Evolutionary conservation across 2,329 filamentous ascomycete species (phyloP), one percentile per base, ranked within the genome.

Genomic region (Pseudogymnoascus verrucosus): DNA sequence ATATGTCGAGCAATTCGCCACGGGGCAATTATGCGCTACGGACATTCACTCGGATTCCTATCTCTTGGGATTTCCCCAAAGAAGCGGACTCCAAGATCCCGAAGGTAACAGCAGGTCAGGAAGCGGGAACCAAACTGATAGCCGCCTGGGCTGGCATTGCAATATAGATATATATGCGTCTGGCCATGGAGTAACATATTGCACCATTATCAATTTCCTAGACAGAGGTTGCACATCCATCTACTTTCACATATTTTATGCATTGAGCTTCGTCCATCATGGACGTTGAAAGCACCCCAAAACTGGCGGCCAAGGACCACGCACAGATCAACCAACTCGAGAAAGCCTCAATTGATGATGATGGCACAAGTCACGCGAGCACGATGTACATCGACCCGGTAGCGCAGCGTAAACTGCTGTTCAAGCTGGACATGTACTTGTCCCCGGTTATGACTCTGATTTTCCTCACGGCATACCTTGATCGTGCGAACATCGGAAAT

Each of bases 401-500:
- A 19, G 78, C 77, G 62, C 80, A 82, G 68, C 73, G 70, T 60
- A 78, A 75, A 62, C 71, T 83, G 1, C 74, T 83, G 4, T 69
- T 73, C 19, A 82, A 82, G 64, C 71, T 83, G 10, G 81, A 83
- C 63, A 51, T 77, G 3, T 75, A 75, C 3, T 78, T 83, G 61
- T 76, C 78, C 4, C 80, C 80, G 0, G 78, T 84, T 63, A 80
- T 85, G 64, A 83, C 82, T 77, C 71, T 83, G 57, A 76, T 84
- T 4, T 86, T 84, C 65, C 69, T 86, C 19, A 76, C 78, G 3
- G 82, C 79, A 65, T 84, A 82, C 68, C 74, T 84, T 42, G 84
- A 86, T 70, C 77, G 83, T 62, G 76, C 76, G 19, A 83, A 82
- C 67, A 83, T 84, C 40, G 79, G 79, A 72, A 71, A 69, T 59